Evolutionary conservation across 2,329 filamentous ascomycete species (phyloP).

Genomic region (Hymenoscyphus fructigenus): DNA sequence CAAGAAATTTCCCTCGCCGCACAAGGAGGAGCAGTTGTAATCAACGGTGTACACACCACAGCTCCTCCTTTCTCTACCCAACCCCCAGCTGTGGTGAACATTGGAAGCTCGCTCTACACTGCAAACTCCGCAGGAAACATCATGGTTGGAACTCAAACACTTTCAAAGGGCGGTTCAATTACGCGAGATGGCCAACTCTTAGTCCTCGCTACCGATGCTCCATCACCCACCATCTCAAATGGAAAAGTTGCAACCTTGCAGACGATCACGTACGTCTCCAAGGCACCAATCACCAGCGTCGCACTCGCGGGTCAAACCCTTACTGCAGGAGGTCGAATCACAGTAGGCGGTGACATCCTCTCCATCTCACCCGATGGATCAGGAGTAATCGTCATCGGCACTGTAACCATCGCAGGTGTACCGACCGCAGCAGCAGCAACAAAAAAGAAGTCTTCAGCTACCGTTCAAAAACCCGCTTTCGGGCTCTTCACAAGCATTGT

Average conservation of each 20-base stretch:
- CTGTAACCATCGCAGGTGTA: slow-evolving; percentile 26
- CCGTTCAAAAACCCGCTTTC: neutral
- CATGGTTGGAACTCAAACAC: slow-evolving; percentile 24
- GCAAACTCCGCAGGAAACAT: slow-evolving; percentile 21
- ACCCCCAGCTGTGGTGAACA: slow-evolving; percentile 17
- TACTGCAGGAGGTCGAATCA: slow-evolving; percentile 30
- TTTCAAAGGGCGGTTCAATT: slow-evolving; percentile 18
- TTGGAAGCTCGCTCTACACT: slow-evolving; percentile 26
- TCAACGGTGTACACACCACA: slow-evolving; percentile 21
- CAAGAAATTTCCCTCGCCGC: slow-evolving; percentile 27
- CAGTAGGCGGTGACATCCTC: slow-evolving; percentile 32
- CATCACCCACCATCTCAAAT: slow-evolving; percentile 9
- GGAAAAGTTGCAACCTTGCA: slow-evolving; percentile 4
- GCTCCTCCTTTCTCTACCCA: slow-evolving; percentile 13
- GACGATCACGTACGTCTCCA: slow-evolving; percentile 4
- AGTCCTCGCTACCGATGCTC: slow-evolving; percentile 17
- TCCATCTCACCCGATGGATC: slow-evolving; percentile 28
- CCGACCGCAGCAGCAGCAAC: slow-evolving; percentile 18
- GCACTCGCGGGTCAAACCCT: slow-evolving; percentile 31
- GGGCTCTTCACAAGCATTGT: neutral
- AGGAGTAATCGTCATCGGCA: slow-evolving; percentile 28
- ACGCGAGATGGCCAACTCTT: slow-evolving; percentile 21
- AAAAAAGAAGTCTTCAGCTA: slow-evolving; percentile 24
- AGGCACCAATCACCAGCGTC: slow-evolving; percentile 18
- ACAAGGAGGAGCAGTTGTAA: slow-evolving; percentile 23